phyloP scores from a whole-genome alignment of 257 asterid genomes.

The Nicotiana tomentosiformis region DNA sequence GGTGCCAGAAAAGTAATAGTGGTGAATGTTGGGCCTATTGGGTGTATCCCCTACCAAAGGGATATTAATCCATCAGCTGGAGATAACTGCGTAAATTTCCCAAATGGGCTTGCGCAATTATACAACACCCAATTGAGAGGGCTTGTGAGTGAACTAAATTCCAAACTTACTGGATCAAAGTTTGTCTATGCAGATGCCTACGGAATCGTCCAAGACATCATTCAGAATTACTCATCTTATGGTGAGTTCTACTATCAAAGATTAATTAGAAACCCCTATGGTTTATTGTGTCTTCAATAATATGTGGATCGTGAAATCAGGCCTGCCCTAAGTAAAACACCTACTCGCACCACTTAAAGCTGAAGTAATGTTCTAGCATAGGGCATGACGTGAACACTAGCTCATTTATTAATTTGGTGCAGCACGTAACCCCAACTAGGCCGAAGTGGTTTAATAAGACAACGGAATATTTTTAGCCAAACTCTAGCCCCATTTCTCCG shows the following conservation, averaged over 20 bases:
- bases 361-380: too few species aligned
- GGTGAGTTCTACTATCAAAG: slow-evolving; percentile 26
- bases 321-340: background rate
- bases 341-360: background rate
- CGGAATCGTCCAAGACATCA: slow-evolving; percentile 40
- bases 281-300: background rate
- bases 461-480: background rate
- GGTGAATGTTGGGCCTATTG: slow-evolving; percentile 75
- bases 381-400: too few species aligned
- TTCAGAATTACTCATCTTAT: slow-evolving; percentile 35
- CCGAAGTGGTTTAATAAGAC: background rate
- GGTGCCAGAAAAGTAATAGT: slow-evolving; percentile 51
- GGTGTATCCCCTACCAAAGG: slow-evolving; percentile 75
- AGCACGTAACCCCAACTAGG: background rate
- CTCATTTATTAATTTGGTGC: background rate
- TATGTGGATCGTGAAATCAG: background rate
- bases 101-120: slow-evolving; percentile 54
- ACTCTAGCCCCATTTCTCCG: background rate
- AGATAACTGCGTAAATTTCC: slow-evolving; percentile 40
- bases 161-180: slow-evolving; percentile 41
- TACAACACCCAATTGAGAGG: slow-evolving; percentile 47
- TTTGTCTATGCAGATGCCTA: slow-evolving; percentile 67
- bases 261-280: background rate
- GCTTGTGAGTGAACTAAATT: slow-evolving; percentile 33
- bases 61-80: slow-evolving; percentile 52